Base-by-base conservation (phyloP, 169 alveolate genomes). In the Eimeria praecox region DNA sequence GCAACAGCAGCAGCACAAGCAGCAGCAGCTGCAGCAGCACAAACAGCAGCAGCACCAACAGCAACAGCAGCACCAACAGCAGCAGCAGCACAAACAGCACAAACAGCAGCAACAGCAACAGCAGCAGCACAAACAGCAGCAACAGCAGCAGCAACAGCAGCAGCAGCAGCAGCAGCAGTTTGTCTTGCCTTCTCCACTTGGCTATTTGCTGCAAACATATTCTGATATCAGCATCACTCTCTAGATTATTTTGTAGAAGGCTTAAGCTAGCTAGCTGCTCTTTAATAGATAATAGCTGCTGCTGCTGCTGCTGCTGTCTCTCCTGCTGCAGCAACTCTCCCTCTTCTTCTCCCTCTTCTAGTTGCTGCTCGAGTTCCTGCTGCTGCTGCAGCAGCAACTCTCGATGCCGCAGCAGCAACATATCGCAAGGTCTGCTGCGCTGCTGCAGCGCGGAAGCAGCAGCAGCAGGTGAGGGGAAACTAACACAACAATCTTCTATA, bases 131-230 rank as follows among this genome's bases (percentile, higher is more conserved):
- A 49, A 49, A 5, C 5, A 49, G 56, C 56, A 49, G 56, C 56
- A 49, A 12, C 56, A 49, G 56, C 56, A 49, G 56, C 56, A 49
- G 56, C 56, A 49, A 12, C 56, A 49, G 56, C 56, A 49, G 56
- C 56, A 49, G 56, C 56, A 49, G 56, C 56, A 49, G 56, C 56
- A 49, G 56, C 56, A 66, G 30, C 42, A 27, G 18, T 20, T 66
- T 66, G 77, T 20, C 77, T 66, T 66, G 77, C 77, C 77, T 66
- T 30, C 77, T 66, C 77, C 77, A 66, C 77, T 66, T 24, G 77
- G 77, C 6, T 4, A 66, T 8, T 30, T 66, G 77, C 77, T 66
- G 42, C 30, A 66, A 20, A 30, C 77, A 66, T 8, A 66, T 24
- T 30, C 77, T 24, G 18, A 66, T 10, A 20, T 30, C 77, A 66